Evolutionary conservation across 2,329 filamentous ascomycete species (phyloP), one percentile per base, ranked within the genome.

Genomic region (Calonectria multiphialidica): DNA sequence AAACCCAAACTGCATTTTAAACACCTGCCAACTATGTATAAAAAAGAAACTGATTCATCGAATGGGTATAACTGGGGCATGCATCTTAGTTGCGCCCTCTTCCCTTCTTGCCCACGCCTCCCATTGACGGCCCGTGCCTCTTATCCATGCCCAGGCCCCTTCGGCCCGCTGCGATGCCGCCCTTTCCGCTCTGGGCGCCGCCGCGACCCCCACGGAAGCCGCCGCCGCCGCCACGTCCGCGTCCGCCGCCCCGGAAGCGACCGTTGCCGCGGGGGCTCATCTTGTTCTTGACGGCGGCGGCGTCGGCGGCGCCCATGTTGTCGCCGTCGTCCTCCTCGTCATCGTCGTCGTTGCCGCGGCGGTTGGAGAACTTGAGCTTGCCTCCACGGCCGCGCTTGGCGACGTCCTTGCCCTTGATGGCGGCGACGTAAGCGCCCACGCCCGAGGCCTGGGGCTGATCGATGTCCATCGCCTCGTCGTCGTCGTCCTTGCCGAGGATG

Each of bases 301-400:
- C 87, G 68, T 88, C 88, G 44, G 86, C 86, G 33, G 88, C 88
- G 33, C 88, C 87, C 83, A 90, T 89, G 64, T 89, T 88, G 18
- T 88, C 88, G 35, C 87, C 85, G 18, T 88, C 85, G 18, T 88
- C 85, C 49, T 86, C 86, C 13, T 86, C 86, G 42, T 85, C 82
- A 33, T 85, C 84, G 16, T 84, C 85, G 33, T 86, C 86, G 61
- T 84, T 84, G 68, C 83, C 83, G 68, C 86, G 87, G 81, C 88
- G 90, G 83, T 94, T 94, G 44, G 90, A 92, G 85, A 93, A 94
- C 86, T 94, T 94, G 78, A 94, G 86, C 82, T 91, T 90, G 55
- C 92, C 93, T 64, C 91, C 89, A 72, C 91, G 89, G 25, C 92
- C 92, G 49, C 92, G 88, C 79, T 88, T 88, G 21, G 90, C 91